These are phyloP conservation scores for Gnomoniopsis smithogilvyi DNA, from an alignment of 2,329 filamentous ascomycete genomes.

Conservation along the genomic window DNA sequence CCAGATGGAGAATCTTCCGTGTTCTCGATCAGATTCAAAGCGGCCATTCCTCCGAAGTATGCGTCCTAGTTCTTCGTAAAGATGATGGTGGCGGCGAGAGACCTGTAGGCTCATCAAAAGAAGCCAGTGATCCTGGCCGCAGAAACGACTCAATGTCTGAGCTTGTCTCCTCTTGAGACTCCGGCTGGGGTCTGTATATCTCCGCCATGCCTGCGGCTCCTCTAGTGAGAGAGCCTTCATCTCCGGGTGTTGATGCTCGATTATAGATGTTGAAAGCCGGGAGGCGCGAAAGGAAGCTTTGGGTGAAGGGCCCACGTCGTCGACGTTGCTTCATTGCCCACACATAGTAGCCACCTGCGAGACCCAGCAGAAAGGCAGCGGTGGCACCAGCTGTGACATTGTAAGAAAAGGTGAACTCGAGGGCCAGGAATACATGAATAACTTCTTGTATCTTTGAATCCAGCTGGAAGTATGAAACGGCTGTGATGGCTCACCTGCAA, in stretches of 20 bases:
- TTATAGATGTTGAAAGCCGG: background rate
- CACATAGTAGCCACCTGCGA: background rate
- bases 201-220: background rate
- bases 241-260: background rate
- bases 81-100: background rate
- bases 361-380: background rate
- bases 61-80: background rate
- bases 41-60: background rate
- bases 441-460: too few species aligned
- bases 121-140: background rate
- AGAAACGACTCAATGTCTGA: background rate
- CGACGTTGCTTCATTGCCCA: background rate
- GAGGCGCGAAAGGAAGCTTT: background rate
- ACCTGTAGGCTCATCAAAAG: background rate
- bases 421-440: background rate
- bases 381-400: background rate
- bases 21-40: background rate
- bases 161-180: background rate
- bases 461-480: too few species aligned
- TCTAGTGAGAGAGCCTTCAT: background rate
- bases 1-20: too few species aligned
- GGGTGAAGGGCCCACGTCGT: background rate
- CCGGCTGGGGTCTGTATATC: background rate
- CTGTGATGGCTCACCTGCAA: background rate
- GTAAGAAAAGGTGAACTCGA: background rate